A percentile compares a stretch with the other conserved stretches of the same genome.
These are phyloP conservation scores for Furcasterigmium sp. DNA, from an alignment of 2,329 filamentous ascomycete genomes.

Conservation along the genomic window DNA sequence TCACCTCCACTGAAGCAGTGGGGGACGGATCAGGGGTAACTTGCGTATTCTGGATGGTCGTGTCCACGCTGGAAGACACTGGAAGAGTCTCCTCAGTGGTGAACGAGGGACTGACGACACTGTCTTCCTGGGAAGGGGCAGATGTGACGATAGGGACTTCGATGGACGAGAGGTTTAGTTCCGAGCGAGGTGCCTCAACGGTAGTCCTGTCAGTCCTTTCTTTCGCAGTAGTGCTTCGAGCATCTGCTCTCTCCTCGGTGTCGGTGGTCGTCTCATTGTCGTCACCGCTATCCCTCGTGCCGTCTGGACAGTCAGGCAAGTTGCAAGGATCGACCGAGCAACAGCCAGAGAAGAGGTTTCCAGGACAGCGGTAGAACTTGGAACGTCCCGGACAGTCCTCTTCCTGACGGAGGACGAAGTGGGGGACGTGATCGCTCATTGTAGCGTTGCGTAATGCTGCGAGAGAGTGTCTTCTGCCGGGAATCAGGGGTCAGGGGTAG, in stretches of 20 bases:
- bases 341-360: conserved; percentile 35
- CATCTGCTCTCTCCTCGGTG: background rate
- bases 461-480: background rate
- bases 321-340: conserved; percentile 39
- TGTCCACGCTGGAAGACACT: too few relatives aligned
- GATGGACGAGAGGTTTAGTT: background rate
- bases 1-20: too few relatives aligned
- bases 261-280: background rate
- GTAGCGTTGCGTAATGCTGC: background rate
- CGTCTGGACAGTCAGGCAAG: conserved; percentile 21
- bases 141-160: background rate
- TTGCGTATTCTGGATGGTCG: too few relatives aligned
- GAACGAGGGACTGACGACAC: too few relatives aligned
- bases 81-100: too few relatives aligned
- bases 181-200: too few relatives aligned
- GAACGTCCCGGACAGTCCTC: conserved; percentile 21
- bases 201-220: background rate
- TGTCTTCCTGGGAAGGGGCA: too few relatives aligned
- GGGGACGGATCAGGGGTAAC: too few relatives aligned
- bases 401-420: background rate
- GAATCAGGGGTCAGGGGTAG: background rate
- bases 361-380: conserved; percentile 30
- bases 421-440: conserved; percentile 5
- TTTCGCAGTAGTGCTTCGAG: too few relatives aligned
- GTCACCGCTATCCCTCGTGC: conserved; percentile 3